Base-by-base conservation (phyloP, 306 rosid genomes). In the Bauhinia variegata region DNA sequence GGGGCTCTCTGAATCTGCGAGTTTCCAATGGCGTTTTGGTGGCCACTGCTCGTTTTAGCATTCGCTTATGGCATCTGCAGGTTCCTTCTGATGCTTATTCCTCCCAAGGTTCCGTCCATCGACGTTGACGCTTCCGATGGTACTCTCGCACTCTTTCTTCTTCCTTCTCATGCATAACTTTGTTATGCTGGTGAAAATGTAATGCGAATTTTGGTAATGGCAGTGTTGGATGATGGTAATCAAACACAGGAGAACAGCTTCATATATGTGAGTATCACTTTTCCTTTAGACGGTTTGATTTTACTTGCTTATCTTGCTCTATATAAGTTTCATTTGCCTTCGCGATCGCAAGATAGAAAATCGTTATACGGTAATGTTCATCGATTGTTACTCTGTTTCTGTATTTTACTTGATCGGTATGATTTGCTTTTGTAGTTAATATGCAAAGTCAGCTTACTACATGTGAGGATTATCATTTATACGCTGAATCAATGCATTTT, bases 51-150 rank as follows among this genome's bases (percentile, higher is more conserved):
- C 51, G 95, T 93, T 70, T 71, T 93, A 6, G 96, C 79, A 11
- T 49, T 90, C 60, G 89, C 97, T 65, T 90, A 86, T 83, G 96
- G 79, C 63, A 71, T 93, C 72, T 83, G 96, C 67, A 83, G 85
- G 74, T 78, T 93, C 77, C 97, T 93, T 53, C 78, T 90, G 65
- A 65, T 83, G 75, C 99, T 93, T 71, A 93, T 90, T 78, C 97
- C 99, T 77, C 92, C 85, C 16, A 93, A 88, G 63, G 89, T 93
- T 74, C 96, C 97, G 65, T 86, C 97, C 50, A 86, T 90, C 56
- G 89, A 93, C 7, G 96, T 93, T 62, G 96, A 93, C 49, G 79
- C 88, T 44, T 93, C 96, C 56, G 99, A 88, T 33, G 97, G 99
- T 90, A 83, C 73, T 51, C 58, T 70, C 46, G 41, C 34, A 30